Evolutionary conservation across 2,329 filamentous ascomycete genomes (phyloP).

Genomic region (Exophiala lecanii-corni): DNA sequence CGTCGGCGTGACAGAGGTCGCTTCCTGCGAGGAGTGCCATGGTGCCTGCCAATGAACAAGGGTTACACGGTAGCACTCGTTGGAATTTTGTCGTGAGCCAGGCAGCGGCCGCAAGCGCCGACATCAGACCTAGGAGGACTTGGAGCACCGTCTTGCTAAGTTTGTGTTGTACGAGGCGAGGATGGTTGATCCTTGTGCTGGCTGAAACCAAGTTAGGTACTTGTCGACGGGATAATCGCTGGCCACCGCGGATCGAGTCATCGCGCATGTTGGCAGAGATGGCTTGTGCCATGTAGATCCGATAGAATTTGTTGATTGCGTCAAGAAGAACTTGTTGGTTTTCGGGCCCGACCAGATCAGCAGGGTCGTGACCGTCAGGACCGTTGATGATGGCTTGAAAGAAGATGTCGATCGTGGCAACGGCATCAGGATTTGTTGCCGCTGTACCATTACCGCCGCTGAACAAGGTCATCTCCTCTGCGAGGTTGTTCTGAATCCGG

Average conservation of each 20-base stretch:
- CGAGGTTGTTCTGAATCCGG: constrained; percentile 26
- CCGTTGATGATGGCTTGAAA: constrained; percentile 25
- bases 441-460: constrained; percentile 13
- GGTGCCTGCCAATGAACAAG: constrained; percentile 23
- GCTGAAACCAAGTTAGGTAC: constrained; percentile 5
- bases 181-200: constrained; percentile 18
- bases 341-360: constrained; percentile 10
- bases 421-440: constrained; percentile 11
- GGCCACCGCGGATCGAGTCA: constrained; percentile 1
- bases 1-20: constrained; percentile 22
- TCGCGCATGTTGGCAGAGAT: constrained; percentile 25
- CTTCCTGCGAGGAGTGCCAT: constrained; percentile 27
- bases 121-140: constrained; percentile 22
- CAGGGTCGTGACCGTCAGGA: constrained; percentile 12
- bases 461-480: constrained; percentile 21
- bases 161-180: constrained; percentile 25
- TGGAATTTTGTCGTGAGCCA: constrained; percentile 24
- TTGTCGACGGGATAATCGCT: constrained; percentile 12
- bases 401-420: constrained; percentile 18
- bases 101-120: constrained; percentile 12
- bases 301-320: constrained; percentile 22
- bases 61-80: constrained; percentile 24
- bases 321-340: constrained; percentile 17
- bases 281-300: constrained; percentile 26
- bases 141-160: constrained; percentile 24